Conservation (phyloP, 108 stramenopile genomes). For the Nitzschia sp. region DNA sequence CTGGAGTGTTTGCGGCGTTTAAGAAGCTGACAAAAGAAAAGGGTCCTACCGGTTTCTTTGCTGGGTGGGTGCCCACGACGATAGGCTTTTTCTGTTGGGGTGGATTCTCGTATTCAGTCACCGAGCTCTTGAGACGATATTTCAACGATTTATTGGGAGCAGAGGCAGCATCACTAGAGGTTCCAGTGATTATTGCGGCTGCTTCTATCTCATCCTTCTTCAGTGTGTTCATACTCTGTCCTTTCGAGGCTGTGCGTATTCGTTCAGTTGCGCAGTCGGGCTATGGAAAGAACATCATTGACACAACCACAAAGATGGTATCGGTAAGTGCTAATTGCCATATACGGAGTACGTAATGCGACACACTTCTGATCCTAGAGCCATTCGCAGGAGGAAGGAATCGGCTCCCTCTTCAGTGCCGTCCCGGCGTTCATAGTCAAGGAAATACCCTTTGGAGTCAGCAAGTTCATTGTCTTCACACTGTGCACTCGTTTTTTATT, state of each 20-base stretch:
- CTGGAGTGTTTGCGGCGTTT: constrained; percentile 55
- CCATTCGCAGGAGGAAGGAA: constrained; percentile 53
- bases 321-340: neutral
- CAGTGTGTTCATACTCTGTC: constrained; percentile 61
- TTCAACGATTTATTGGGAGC: constrained; percentile 29
- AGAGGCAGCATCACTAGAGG: constrained; percentile 37
- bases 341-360: too few species aligned
- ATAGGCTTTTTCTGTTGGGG: constrained; percentile 81
- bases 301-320: constrained; percentile 53
- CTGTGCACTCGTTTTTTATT: constrained; percentile 54
- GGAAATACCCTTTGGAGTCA: constrained; percentile 53
- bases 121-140: constrained; percentile 69
- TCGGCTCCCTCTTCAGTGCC: constrained; percentile 59
- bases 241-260: constrained; percentile 74
- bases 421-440: constrained; percentile 55
- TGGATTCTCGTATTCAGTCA: constrained; percentile 65
- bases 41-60: constrained; percentile 66
- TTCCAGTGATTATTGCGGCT: constrained; percentile 52
- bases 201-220: constrained; percentile 47
- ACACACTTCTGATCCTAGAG: too few species aligned
- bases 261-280: constrained; percentile 68
- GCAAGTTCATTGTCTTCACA: constrained; percentile 73
- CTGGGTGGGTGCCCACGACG: constrained; percentile 86
- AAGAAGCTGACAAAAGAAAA: constrained; percentile 55
- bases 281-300: constrained; percentile 59